Evolutionary conservation across 306 rosid genomes (phyloP), one percentile per base, ranked within the genome.

Genomic region (Dalbergia cultrata): DNA sequence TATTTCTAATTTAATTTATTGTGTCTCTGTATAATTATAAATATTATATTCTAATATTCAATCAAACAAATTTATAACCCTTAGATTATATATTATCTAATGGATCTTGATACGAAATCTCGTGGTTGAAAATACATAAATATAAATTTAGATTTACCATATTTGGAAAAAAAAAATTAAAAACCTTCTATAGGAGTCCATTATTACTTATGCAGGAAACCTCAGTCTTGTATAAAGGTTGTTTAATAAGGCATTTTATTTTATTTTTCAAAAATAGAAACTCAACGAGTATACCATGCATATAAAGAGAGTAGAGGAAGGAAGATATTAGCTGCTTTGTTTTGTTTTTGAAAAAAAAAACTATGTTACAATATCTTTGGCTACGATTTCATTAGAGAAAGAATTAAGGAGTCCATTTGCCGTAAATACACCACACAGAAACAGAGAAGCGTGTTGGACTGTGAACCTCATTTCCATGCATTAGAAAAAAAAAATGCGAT

Each of bases 41-140:
- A 34, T 45, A 34, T 16, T 67, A 34, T 34, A n/a, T 71, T 50
- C 52, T 70, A 70, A 50, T 70, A 16, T 70, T 50, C 22, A 49
- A 26, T 22, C 5, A 8, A 26, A 22, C 10, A 47, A 2, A 69
- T 13, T 4, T 49, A 31, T 47, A 69, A 49, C 26, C 7, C 49
- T 49, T 69, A 26, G 19, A 26, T 14, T 49, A 47, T n/a, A n/a
- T 70, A 31, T 50, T 69, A 67, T 52, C 12, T 13, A 69, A 8
- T 13, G 21, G 26, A 13, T 69, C 21, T 70, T 16, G 3, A 33
- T 70, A 8, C 0, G 17, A 9, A 34, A 8, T 14, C 31, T 31
- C 34, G 9, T 50, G 9, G 10, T 70, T 70, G 43, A 47, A 47
- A 47, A 69, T 21, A 2, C 50, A 66, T 31, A 14, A 66, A 18